Conservation (phyloP, 257 asterid species). For the Penstemon barbatus region DNA sequence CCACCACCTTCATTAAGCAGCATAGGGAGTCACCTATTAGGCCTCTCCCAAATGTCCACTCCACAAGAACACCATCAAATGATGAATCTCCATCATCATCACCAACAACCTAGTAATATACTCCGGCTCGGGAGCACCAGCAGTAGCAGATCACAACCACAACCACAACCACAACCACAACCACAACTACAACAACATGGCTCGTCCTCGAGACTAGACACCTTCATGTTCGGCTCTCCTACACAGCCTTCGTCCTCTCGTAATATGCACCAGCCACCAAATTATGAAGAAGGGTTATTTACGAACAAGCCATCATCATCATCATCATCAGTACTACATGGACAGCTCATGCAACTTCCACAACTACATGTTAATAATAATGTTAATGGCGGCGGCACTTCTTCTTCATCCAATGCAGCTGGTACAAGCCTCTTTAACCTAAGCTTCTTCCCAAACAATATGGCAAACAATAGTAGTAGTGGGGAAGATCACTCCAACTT, state of each 20-base stretch:
- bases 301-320: conserved; percentile 19
- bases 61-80: conserved; percentile 32
- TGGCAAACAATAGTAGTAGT: conserved; percentile 17
- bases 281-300: not conserved
- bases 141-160: not conserved
- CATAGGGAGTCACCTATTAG: conserved; percentile 53
- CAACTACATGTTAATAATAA: conserved; percentile 47
- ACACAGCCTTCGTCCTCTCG: conserved; percentile 11
- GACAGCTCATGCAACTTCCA: conserved; percentile 57
- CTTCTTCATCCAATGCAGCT: conserved; percentile 31
- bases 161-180: no score
- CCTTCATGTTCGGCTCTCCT: conserved; percentile 24
- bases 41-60: conserved; percentile 45
- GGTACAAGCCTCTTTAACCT: conserved; percentile 48
- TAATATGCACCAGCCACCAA: conserved; percentile 24
- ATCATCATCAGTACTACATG: conserved; percentile 35
- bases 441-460: conserved; percentile 49
- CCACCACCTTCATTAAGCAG: conserved; percentile 51
- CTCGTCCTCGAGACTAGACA: conserved; percentile 41
- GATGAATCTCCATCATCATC: conserved; percentile 21
- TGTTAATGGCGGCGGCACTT: conserved; percentile 5
- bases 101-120: conserved; percentile 32
- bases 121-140: conserved; percentile 40
- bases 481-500: conserved; percentile 47
- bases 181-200: conserved; percentile 1